These are phyloP conservation scores for Lactarius hatsudake DNA, from an alignment of 768 basidiomycete genomes.

Conservation along the genomic window DNA sequence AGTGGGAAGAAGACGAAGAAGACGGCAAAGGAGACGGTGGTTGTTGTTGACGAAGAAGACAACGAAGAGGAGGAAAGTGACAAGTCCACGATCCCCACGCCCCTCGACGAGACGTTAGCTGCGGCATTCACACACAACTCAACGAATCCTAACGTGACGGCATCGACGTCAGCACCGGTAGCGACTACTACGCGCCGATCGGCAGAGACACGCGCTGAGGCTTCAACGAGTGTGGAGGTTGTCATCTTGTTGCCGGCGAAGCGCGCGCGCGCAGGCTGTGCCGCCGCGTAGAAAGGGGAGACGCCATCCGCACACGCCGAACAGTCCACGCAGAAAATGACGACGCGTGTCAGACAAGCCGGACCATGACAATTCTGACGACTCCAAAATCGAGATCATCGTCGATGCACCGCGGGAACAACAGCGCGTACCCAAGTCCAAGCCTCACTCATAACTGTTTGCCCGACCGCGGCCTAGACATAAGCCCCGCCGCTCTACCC, in stretches of 20 bases:
- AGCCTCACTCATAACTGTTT: not conserved
- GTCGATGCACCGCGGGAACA: not conserved
- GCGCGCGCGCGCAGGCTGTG: no score
- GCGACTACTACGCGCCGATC: not conserved
- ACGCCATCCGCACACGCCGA: not conserved
- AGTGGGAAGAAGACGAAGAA: not conserved
- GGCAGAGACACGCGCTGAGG: not conserved
- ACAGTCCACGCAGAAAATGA: conserved; percentile 2
- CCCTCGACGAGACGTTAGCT: conserved; percentile 7
- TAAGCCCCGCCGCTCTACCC: not conserved
- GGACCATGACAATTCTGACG: not conserved
- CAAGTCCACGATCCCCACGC: not conserved
- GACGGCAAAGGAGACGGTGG: not conserved
- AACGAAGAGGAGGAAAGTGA: not conserved
- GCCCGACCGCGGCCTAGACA: not conserved
- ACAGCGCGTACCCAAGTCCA: not conserved
- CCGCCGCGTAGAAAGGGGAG: not conserved
- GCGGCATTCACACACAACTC: conserved; percentile 17
- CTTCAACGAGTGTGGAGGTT: not conserved
- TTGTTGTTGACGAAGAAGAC: not conserved
- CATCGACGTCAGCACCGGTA: not conserved
- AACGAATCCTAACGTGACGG: conserved; percentile 1
- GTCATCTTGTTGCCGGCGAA: not conserved
- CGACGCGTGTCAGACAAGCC: not conserved
- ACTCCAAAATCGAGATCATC: conserved; percentile 1